These are phyloP conservation scores for Arthromyces matolae DNA, from an alignment of 768 basidiomycete species.

Conservation along the genomic window DNA sequence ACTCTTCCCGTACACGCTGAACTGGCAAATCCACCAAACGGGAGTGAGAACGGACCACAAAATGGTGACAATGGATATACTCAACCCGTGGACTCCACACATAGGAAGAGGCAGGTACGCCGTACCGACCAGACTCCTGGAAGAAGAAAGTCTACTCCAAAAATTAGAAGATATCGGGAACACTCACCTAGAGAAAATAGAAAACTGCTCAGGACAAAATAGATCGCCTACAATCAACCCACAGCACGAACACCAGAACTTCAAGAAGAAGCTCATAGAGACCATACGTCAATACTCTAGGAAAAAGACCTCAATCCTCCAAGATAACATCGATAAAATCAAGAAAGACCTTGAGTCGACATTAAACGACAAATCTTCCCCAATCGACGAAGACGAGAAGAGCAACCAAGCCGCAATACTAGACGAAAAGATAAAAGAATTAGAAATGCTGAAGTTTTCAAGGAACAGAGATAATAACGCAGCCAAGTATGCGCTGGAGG, in stretches of 20 bases:
- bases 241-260: not conserved
- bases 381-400: not conserved
- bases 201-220: not conserved
- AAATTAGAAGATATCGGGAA: no score
- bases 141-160: not conserved
- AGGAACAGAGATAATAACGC: constrained; percentile 1
- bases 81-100: not conserved
- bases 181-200: not conserved
- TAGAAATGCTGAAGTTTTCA: not conserved
- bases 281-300: no score
- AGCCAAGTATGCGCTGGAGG: constrained; percentile 9
- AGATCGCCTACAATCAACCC: not conserved
- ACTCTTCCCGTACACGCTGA: not conserved
- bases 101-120: not conserved
- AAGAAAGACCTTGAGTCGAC: not conserved
- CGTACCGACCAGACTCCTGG: not conserved
- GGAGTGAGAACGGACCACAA: constrained; percentile 8
- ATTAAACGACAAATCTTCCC: not conserved
- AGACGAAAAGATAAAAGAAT: constrained; percentile 4
- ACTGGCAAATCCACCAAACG: constrained; percentile 2
- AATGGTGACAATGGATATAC: not conserved
- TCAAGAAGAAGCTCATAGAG: no score
- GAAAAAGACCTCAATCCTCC: no score
- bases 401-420: not conserved
- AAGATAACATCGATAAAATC: not conserved